A percentile compares a stretch with the other conserved stretches of the same genome.
Conservation (phyloP, 148 eudicot genomes). For the Rhododendron vialii region DNA sequence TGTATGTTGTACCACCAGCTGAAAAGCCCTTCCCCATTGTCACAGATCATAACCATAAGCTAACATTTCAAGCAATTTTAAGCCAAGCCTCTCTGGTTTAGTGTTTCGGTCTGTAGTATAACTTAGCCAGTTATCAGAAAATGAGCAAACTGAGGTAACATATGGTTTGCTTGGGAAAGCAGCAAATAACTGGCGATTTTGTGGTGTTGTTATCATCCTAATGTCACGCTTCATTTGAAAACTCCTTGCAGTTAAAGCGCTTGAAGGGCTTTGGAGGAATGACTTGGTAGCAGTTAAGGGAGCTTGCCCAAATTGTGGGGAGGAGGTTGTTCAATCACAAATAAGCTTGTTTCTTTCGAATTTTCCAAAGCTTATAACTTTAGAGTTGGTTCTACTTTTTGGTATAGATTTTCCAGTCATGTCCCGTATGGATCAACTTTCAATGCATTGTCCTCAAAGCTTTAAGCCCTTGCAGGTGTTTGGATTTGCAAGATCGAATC, state of each 20-base stretch:
- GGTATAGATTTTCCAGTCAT: not conserved
- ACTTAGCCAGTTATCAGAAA: not conserved
- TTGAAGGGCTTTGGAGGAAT: conserved; percentile 72
- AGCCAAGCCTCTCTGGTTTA: not conserved
- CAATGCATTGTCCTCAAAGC: not conserved
- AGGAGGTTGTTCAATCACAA: conserved; percentile 56
- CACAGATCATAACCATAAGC: not conserved
- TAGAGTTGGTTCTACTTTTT: not conserved
- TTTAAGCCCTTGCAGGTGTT: conserved; percentile 58
- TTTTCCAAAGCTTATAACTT: not conserved
- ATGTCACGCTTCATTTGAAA: conserved; percentile 1
- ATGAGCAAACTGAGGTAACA: not conserved
- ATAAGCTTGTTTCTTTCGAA: not conserved
- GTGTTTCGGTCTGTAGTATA: not conserved
- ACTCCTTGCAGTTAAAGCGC: conserved; percentile 59
- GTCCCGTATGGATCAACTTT: not conserved
- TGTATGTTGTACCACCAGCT: not conserved
- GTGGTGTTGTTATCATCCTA: conserved; percentile 1
- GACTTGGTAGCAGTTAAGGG: conserved; percentile 89
- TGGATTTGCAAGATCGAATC: conserved; percentile 73
- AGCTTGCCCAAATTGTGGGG: conserved; percentile 91
- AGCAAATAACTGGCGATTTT: not conserved
- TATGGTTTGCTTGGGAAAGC: not conserved
- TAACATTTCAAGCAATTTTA: not conserved
- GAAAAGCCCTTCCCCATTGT: not conserved